Evolutionary conservation across 2,329 filamentous ascomycete species (phyloP).

Genomic region (Acrocalymma vagum): DNA sequence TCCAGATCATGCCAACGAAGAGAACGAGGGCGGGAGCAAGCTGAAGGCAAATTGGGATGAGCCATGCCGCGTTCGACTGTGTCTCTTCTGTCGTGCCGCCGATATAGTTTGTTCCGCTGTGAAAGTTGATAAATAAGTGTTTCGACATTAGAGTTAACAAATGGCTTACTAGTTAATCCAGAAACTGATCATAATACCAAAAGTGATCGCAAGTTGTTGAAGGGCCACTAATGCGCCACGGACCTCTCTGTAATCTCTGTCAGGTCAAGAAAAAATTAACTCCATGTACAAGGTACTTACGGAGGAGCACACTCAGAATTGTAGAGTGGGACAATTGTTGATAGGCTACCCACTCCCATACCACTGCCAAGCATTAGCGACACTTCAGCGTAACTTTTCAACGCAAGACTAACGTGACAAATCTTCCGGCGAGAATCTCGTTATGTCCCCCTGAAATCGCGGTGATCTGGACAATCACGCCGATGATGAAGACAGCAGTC

Average conservation of each 20-base stretch:
- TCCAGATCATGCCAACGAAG: conserved; percentile 76
- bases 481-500: conserved; percentile 72
- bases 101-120: conserved; percentile 53
- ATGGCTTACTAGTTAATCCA: conserved; percentile 39
- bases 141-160: conserved; percentile 26
- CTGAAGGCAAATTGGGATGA: conserved; percentile 76
- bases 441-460: conserved; percentile 65
- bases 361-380: conserved; percentile 40
- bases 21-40: conserved; percentile 72
- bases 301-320: conserved; percentile 60
- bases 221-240: conserved; percentile 71
- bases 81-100: conserved; percentile 62
- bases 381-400: conserved; percentile 47
- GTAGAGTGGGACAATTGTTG: conserved; percentile 70
- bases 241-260: conserved; percentile 63
- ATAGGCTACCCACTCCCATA: conserved; percentile 74
- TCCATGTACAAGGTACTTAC: conserved; percentile 14
- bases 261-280: conserved; percentile 42
- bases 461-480: conserved; percentile 73
- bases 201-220: conserved; percentile 68
- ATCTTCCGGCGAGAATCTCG: conserved; percentile 74
- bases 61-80: conserved; percentile 76
- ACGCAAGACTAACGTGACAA: conserved; percentile 63
- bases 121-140: conserved; percentile 44
- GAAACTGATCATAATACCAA: conserved; percentile 70